phyloP scores from a whole-genome alignment of 2,329 filamentous ascomycete genomes.

The Nemania diffusa region DNA sequence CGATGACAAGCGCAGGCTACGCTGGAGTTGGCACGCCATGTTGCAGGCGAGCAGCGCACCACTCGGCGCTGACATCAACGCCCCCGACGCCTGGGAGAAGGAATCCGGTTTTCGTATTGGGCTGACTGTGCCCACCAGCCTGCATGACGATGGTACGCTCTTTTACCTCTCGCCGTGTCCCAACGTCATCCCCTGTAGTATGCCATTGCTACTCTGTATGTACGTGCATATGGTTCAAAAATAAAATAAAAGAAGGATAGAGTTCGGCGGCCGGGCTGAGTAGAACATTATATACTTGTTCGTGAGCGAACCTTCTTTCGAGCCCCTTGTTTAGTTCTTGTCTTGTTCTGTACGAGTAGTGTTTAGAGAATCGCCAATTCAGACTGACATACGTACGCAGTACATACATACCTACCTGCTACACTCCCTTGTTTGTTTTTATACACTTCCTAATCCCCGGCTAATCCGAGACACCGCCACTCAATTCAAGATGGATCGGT shows the following conservation, averaged over 20 bases:
- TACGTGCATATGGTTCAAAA: background rate
- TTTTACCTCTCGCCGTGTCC: conserved; percentile 19
- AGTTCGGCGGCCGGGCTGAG: conserved; percentile 22
- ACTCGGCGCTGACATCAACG: conserved; percentile 21
- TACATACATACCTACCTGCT: background rate
- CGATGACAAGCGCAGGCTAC: conserved; percentile 36
- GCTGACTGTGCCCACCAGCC: conserved; percentile 29
- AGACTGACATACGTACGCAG: too few species aligned
- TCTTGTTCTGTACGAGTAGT: background rate
- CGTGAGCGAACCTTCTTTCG: background rate
- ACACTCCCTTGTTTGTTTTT: background rate
- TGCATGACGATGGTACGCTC: conserved; percentile 29
- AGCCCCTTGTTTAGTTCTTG: background rate
- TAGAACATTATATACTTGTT: conserved; percentile 24
- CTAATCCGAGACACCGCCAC: conserved; percentile 33
- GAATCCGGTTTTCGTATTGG: conserved; percentile 50
- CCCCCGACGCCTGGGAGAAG: background rate
- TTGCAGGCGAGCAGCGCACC: conserved; percentile 13
- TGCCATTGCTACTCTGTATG: background rate
- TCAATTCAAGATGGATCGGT: conserved; percentile 42
- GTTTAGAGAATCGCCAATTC: background rate
- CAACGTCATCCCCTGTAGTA: conserved; percentile 30
- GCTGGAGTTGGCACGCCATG: conserved; percentile 10
- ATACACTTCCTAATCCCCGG: background rate
- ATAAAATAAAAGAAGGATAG: background rate